Evolutionary conservation across 2,329 filamentous ascomycete genomes (phyloP).

Genomic region (Pezicula carpinea): DNA sequence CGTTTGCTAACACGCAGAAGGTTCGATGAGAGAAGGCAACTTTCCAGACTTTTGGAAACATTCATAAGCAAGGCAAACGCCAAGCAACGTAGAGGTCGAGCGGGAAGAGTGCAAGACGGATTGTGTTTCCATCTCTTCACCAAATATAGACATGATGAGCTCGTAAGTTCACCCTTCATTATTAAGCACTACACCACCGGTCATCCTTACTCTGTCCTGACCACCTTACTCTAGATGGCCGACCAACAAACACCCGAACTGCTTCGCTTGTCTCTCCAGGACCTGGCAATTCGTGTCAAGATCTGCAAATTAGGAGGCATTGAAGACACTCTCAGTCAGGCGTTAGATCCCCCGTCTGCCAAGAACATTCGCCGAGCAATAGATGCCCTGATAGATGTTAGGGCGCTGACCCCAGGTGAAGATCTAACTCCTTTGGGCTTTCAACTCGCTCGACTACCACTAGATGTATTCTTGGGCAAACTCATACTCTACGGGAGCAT

Average conservation of each 20-base stretch:
- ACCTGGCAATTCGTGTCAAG: constrained; percentile 92
- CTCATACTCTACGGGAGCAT: constrained; percentile 81
- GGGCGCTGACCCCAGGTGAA: constrained; percentile 76
- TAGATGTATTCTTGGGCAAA: constrained; percentile 94
- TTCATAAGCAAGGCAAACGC: constrained; percentile 96
- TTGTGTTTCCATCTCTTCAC: constrained; percentile 96
- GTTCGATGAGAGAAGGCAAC: constrained; percentile 87
- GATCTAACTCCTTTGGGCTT: constrained; percentile 81
- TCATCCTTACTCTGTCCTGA: background rate
- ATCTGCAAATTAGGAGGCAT: constrained; percentile 95
- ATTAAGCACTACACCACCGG: background rate
- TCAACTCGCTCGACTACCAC: constrained; percentile 80
- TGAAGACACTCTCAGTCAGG: constrained; percentile 81
- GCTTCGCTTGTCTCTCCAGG: constrained; percentile 87
- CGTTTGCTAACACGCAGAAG: constrained; percentile 13
- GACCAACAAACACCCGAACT: constrained; percentile 97
- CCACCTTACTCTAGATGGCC: constrained; percentile 48
- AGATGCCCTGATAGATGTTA: constrained; percentile 88
- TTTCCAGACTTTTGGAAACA: constrained; percentile 86
- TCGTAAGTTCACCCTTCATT: constrained; percentile 29
- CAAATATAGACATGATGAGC: constrained; percentile 76
- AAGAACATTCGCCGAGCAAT: constrained; percentile 93
- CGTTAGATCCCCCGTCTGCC: constrained; percentile 81
- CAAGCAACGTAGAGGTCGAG: constrained; percentile 88
- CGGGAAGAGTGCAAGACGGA: constrained; percentile 91